These are phyloP conservation scores for Perkinsela sp. DNA, from an alignment of 208 protist species.

Conservation along the genomic window DNA sequence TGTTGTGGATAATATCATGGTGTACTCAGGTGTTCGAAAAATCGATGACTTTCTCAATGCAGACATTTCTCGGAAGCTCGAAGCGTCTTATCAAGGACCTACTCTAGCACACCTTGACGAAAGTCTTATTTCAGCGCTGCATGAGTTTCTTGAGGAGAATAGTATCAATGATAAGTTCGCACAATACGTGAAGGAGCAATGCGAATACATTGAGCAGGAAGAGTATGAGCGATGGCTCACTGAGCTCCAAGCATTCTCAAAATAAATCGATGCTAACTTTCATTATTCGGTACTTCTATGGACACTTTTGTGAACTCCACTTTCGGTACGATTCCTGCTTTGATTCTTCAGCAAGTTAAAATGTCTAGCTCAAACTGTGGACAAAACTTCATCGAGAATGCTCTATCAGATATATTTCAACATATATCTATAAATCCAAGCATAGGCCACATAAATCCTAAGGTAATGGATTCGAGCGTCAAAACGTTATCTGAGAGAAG, in stretches of 20 bases:
- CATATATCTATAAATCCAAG: no score
- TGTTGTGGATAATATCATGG: slow-evolving; percentile 33
- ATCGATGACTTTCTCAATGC: background rate
- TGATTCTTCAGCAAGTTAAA: no score
- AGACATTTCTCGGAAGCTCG: background rate
- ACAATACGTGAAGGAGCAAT: slow-evolving; percentile 40
- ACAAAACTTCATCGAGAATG: no score
- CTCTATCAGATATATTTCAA: no score
- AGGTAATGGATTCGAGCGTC: no score
- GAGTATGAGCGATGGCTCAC: slow-evolving; percentile 56
- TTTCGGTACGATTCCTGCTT: no score
- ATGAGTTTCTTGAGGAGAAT: slow-evolving; percentile 37
- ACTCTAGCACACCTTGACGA: slow-evolving; percentile 41
- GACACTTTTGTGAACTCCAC: no score
- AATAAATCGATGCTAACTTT: no score
- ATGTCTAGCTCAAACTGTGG: no score
- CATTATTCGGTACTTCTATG: no score
- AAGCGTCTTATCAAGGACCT: slow-evolving; percentile 10
- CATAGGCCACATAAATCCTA: no score
- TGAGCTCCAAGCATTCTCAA: slow-evolving; percentile 30
- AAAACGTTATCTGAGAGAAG: no score
- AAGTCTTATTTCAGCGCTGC: slow-evolving; percentile 35
- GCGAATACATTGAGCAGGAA: slow-evolving; percentile 37
- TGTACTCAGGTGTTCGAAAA: slow-evolving; percentile 3
- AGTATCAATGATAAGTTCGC: slow-evolving; percentile 39